phyloP scores from a whole-genome alignment of 1,284 basidiomycete genomes.

The Abortiporus biennis region DNA sequence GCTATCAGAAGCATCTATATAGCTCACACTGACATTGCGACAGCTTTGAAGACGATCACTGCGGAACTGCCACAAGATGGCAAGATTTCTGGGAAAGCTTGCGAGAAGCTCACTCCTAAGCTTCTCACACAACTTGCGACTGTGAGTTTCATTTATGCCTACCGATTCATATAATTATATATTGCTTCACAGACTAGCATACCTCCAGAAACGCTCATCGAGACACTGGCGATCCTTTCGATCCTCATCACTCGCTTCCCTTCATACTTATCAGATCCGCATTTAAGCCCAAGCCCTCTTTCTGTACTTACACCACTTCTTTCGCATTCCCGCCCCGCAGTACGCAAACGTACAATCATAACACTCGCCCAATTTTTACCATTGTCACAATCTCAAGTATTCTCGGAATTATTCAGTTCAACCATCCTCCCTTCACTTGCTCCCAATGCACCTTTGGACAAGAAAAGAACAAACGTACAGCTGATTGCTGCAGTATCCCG shows the following conservation, averaged over 20 bases:
- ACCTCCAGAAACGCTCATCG: conserved; percentile 81
- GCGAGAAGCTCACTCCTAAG: conserved; percentile 82
- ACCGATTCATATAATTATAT: background rate
- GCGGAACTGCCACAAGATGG: conserved; percentile 81
- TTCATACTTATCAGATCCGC: conserved; percentile 53
- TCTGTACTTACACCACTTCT: conserved; percentile 73
- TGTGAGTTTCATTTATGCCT: conserved; percentile 37
- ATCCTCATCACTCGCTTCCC: conserved; percentile 90
- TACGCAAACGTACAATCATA: conserved; percentile 86
- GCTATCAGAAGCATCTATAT: background rate
- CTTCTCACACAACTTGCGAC: conserved; percentile 73
- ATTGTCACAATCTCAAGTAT: conserved; percentile 51
- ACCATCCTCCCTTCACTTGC: conserved; percentile 61
- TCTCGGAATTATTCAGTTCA: conserved; percentile 46
- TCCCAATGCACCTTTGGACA: conserved; percentile 47
- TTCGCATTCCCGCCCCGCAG: conserved; percentile 70
- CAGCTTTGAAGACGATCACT: conserved; percentile 93
- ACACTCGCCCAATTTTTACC: conserved; percentile 81
- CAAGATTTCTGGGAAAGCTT: conserved; percentile 73
- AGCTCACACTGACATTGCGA: conserved; percentile 2
- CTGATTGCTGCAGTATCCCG: conserved; percentile 77
- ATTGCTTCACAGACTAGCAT: conserved; percentile 43
- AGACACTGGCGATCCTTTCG: conserved; percentile 86
- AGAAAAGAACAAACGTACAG: conserved; percentile 73
- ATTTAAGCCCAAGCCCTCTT: conserved; percentile 55